A percentile compares a stretch with the other conserved stretches of the same genome.
Conservation (phyloP, 1,284 basidiomycete genomes). For the Boletus holoroseus region DNA sequence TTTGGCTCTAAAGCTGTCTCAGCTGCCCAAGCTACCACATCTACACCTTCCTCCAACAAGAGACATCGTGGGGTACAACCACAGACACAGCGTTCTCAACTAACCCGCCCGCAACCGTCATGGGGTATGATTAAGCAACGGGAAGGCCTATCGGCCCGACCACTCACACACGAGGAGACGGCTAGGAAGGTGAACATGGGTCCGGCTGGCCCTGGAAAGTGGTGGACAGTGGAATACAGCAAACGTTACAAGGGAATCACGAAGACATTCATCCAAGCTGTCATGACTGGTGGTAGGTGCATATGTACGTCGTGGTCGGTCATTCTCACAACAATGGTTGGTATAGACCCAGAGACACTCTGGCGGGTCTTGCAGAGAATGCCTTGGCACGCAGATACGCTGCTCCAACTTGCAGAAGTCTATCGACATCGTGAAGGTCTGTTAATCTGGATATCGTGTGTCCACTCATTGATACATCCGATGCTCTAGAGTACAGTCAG, state of each 20-base stretch:
- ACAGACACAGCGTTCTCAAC: conserved; percentile 47
- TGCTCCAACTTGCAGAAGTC: conserved; percentile 81
- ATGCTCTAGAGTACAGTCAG: conserved; percentile 63
- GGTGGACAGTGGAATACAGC: conserved; percentile 85
- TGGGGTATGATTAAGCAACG: conserved; percentile 63
- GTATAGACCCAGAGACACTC: conserved; percentile 64
- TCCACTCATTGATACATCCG: not conserved
- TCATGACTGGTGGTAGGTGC: conserved; percentile 69
- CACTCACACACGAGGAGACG: conserved; percentile 53
- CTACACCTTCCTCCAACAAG: conserved; percentile 32
- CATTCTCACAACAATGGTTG: not conserved
- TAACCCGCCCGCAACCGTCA: conserved; percentile 55
- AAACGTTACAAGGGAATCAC: conserved; percentile 78
- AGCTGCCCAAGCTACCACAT: conserved; percentile 41
- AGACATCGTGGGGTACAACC: conserved; percentile 27
- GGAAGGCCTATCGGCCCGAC: conserved; percentile 65
- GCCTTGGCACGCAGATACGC: conserved; percentile 87
- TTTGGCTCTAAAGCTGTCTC: conserved; percentile 85
- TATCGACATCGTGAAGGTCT: conserved; percentile 80
- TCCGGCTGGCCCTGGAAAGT: conserved; percentile 53
- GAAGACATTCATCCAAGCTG: conserved; percentile 72
- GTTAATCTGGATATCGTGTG: conserved; percentile 5
- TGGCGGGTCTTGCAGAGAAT: conserved; percentile 52
- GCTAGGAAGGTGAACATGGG: conserved; percentile 41
- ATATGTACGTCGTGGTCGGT: not conserved